A percentile compares a stretch with the other conserved stretches of the same genome.
These are phyloP conservation scores for Priceomyces melissophilus DNA, from an alignment of 805 yeast genomes.

Conservation along the genomic window DNA sequence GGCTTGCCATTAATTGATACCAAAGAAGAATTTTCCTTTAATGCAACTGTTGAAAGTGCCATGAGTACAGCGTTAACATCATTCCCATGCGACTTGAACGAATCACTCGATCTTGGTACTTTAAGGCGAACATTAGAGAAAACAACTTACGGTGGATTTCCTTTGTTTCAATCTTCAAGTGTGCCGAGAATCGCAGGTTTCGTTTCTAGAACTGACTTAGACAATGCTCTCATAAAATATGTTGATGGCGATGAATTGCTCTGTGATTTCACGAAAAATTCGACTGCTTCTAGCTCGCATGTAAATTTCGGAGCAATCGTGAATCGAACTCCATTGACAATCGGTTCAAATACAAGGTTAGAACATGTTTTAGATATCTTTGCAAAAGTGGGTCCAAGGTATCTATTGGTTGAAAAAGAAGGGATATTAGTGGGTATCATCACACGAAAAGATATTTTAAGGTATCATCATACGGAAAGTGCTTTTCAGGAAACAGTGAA, in stretches of 20 bases:
- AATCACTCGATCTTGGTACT: conserved; percentile 25
- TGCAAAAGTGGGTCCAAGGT: conserved; percentile 74
- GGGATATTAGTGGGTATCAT: conserved; percentile 71
- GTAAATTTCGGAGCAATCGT: conserved; percentile 26
- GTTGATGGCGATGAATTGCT: conserved; percentile 11
- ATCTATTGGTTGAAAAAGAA: conserved; percentile 56
- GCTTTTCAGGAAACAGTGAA: conserved; percentile 12
- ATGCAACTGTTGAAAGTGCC: conserved; percentile 45
- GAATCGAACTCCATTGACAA: conserved; percentile 60
- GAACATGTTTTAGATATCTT: conserved; percentile 67
- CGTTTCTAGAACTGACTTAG: conserved; percentile 42
- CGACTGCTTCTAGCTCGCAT: conserved; percentile 5
- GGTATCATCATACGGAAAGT: conserved; percentile 49
- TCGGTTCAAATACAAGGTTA: conserved; percentile 51
- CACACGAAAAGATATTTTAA: conserved; percentile 78
- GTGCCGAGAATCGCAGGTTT: conserved; percentile 44
- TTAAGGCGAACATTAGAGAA: conserved; percentile 30
- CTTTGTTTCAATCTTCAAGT: conserved; percentile 43
- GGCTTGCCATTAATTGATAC: conserved; percentile 80
- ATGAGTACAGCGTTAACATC: conserved; percentile 50
- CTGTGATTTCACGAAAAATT: conserved; percentile 10
- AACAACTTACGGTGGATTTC: conserved; percentile 47
- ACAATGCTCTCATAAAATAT: conserved; percentile 19
- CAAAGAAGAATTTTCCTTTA: conserved; percentile 62
- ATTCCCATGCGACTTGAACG: conserved; percentile 32